A percentile compares a stretch with the other conserved stretches of the same genome.
Evolutionary conservation across 345 rosid genomes (phyloP).

Genomic region (Salix purpurea): DNA sequence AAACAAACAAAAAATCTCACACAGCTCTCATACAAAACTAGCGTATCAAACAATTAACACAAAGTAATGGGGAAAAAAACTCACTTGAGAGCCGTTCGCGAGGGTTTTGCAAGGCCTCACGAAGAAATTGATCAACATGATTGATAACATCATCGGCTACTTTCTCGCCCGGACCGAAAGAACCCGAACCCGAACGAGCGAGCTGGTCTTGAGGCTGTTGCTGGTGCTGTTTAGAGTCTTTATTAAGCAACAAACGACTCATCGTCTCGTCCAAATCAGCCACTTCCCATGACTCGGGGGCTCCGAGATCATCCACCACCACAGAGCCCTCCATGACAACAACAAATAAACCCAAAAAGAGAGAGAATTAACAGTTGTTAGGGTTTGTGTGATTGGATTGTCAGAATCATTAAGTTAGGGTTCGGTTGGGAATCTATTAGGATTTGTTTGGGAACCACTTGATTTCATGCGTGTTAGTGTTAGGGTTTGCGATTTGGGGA

Average conservation of each 20-base stretch:
- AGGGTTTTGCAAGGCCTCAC: constrained; percentile 70
- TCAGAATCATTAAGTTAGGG: not conserved
- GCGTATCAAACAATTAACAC: not conserved
- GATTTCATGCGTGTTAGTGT: constrained; percentile 24
- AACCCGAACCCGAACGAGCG: not conserved
- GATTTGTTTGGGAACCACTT: not conserved
- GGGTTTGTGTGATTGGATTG: constrained; percentile 1
- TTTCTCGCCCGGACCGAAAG: constrained; percentile 11
- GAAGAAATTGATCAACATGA: constrained; percentile 76
- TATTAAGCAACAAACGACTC: constrained; percentile 55
- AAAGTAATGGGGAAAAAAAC: not conserved
- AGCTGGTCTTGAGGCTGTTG: not conserved
- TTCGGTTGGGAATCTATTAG: not conserved
- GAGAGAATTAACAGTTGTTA: not conserved
- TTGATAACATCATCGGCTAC: constrained; percentile 34
- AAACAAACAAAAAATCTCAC: not conserved
- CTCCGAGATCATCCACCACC: constrained; percentile 62
- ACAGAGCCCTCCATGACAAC: constrained; percentile 59
- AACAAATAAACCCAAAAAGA: not conserved
- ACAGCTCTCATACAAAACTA: not conserved
- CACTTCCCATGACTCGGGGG: constrained; percentile 86
- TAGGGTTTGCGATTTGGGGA: constrained; percentile 8
- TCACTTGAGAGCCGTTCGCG: constrained; percentile 75
- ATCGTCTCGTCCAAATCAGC: constrained; percentile 71
- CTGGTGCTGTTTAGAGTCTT: constrained; percentile 16